Evolutionary conservation across 1,284 basidiomycete species (phyloP).

Genomic region (Melampsora americana): DNA sequence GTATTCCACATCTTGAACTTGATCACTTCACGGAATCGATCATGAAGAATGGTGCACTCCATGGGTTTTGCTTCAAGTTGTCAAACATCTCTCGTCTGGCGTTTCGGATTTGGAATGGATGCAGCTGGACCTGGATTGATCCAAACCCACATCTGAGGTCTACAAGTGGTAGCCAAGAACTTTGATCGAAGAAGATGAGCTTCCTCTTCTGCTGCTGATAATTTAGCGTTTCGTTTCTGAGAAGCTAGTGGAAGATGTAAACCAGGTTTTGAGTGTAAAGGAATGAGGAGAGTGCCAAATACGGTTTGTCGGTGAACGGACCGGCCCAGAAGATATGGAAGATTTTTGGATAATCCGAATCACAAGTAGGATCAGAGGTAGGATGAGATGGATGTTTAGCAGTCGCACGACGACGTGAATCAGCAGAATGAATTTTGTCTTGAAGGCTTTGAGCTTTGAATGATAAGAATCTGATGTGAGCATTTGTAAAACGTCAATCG

Average conservation of each 20-base stretch:
- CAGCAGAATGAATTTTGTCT: constrained; percentile 24
- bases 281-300: constrained; percentile 72
- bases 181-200: constrained; percentile 24
- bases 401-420: constrained; percentile 46
- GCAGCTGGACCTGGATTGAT: constrained; percentile 70
- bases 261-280: constrained; percentile 75
- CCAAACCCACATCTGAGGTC: constrained; percentile 81
- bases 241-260: constrained; percentile 58
- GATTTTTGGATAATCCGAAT: constrained; percentile 67
- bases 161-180: constrained; percentile 58
- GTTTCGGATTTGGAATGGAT: constrained; percentile 67
- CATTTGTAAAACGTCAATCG: constrained; percentile 46
- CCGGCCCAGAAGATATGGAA: constrained; percentile 86
- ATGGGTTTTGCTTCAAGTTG: constrained; percentile 69
- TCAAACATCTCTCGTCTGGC: constrained; percentile 68
- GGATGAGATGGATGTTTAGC: constrained; percentile 53
- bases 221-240: constrained; percentile 27
- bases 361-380: constrained; percentile 60
- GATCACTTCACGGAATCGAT: constrained; percentile 72
- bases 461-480: constrained; percentile 44
- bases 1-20: constrained; percentile 87
- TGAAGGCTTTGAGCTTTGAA: constrained; percentile 45
- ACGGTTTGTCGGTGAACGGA: constrained; percentile 77
- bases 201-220: constrained; percentile 43
- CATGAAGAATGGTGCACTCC: constrained; percentile 77